Evolutionary conservation across 192 early-diverging fungal genomes (phyloP).

Genomic region (Backusella tuberculispora): DNA sequence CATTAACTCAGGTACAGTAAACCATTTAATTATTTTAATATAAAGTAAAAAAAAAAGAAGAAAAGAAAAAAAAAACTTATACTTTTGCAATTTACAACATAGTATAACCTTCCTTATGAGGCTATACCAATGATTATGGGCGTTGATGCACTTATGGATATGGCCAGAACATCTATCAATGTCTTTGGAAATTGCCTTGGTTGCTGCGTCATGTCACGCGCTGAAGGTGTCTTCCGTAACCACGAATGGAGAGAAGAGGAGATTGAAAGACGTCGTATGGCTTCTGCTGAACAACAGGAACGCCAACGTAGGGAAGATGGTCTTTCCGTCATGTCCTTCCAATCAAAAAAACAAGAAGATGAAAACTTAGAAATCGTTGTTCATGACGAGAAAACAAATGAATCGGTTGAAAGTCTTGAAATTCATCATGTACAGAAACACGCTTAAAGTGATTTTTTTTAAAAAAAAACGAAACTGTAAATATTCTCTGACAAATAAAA

Average conservation of each 20-base stretch:
- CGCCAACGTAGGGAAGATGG: not conserved
- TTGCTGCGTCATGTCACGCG: constrained; percentile 62
- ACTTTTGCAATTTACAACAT: not conserved
- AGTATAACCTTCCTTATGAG: constrained; percentile 59
- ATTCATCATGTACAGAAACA: constrained; percentile 1
- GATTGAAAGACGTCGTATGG: constrained; percentile 21
- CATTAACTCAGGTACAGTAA: constrained; percentile 38
- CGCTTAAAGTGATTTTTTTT: not conserved
- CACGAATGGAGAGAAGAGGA: constrained; percentile 45
- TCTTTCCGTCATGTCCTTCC: not conserved
- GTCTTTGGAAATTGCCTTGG: constrained; percentile 75
- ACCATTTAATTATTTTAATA: not conserved
- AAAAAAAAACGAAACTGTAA: too few species aligned
- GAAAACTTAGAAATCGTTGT: not conserved
- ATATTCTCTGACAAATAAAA: too few species aligned
- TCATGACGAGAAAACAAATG: not conserved
- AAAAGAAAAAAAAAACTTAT: not conserved
- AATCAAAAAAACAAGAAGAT: not conserved
- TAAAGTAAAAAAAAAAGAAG: not conserved
- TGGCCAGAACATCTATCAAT: constrained; percentile 73
- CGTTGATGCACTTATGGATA: constrained; percentile 78
- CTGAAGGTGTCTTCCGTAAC: constrained; percentile 70
- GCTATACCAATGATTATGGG: constrained; percentile 67
- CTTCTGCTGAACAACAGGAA: not conserved
- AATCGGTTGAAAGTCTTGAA: not conserved